Percentiles rank a stretch among this genome's conserved stretches.
Evolutionary conservation across 2,329 filamentous ascomycete genomes (phyloP).

Genomic region (Exophiala aquamarina): DNA sequence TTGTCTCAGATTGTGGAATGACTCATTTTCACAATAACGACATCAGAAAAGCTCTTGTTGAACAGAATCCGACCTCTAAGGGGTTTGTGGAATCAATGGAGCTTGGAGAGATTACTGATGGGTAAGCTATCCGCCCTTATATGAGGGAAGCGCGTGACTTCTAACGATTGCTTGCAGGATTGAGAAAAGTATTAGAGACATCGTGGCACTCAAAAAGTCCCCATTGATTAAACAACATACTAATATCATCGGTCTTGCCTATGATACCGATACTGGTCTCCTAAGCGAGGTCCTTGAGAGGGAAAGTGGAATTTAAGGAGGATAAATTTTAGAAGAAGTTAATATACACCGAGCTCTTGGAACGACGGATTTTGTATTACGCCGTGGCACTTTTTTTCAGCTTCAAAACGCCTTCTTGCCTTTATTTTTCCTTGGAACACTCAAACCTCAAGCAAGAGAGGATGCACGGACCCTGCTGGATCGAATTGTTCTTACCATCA

Average conservation of each 20-base stretch:
- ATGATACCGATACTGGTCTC: slow-evolving; percentile 10
- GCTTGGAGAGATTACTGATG: slow-evolving; percentile 9
- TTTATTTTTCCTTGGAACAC: too few relatives aligned
- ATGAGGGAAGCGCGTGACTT: background rate
- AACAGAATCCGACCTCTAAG: slow-evolving; percentile 4
- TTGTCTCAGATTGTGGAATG: slow-evolving; percentile 10
- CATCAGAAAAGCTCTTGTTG: slow-evolving; percentile 7
- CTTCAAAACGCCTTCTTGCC: too few relatives aligned
- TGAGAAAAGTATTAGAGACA: slow-evolving; percentile 12
- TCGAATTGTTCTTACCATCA: too few relatives aligned
- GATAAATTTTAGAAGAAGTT: too few relatives aligned
- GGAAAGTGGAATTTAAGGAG: background rate
- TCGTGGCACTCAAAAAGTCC: slow-evolving; percentile 10
- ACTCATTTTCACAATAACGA: slow-evolving; percentile 13
- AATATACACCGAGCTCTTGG: too few relatives aligned
- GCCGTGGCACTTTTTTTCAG: too few relatives aligned
- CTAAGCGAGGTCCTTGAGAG: slow-evolving; percentile 6
- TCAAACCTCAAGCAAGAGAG: too few relatives aligned
- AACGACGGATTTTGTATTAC: too few relatives aligned
- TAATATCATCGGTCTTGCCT: slow-evolving; percentile 8
- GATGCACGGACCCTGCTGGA: too few relatives aligned
- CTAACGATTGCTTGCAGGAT: slow-evolving; percentile 1
- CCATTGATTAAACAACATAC: slow-evolving; percentile 13
- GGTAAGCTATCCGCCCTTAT: background rate
- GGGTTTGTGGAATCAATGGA: slow-evolving; percentile 6